phyloP scores from a whole-genome alignment of 805 yeast genomes.

The Schizosaccharomyces osmophilus region DNA sequence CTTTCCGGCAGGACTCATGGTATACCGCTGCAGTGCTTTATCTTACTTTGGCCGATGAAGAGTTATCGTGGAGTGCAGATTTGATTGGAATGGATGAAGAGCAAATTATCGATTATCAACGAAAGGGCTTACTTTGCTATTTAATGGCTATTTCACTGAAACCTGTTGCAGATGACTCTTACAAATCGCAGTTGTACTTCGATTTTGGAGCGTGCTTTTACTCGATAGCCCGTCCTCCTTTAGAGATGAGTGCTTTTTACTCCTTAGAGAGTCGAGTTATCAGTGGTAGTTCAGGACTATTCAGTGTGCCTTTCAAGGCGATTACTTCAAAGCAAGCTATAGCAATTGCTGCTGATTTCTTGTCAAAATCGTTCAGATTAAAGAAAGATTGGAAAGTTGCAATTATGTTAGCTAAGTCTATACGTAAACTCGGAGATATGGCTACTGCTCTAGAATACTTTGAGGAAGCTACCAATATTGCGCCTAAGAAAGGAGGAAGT shows the following conservation, averaged over 20 bases:
- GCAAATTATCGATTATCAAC: not conserved
- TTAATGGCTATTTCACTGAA: conserved; percentile 28
- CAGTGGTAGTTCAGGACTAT: conserved; percentile 12
- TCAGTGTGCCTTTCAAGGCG: conserved; percentile 5
- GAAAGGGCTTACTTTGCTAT: conserved; percentile 30
- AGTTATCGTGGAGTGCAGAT: conserved; percentile 77
- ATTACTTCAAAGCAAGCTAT: not conserved
- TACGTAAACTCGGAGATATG: conserved; percentile 7
- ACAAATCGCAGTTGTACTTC: conserved; percentile 8
- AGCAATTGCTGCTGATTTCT: not conserved
- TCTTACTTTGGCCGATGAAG: conserved; percentile 63
- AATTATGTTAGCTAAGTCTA: not conserved
- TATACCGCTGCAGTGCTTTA: conserved; percentile 54
- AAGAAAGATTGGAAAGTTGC: not conserved
- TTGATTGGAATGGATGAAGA: conserved; percentile 43
- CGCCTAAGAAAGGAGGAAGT: conserved; percentile 6
- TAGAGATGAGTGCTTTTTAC: conserved; percentile 25
- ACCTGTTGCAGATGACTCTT: not conserved
- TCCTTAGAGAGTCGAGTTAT: conserved; percentile 18
- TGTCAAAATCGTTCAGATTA: not conserved
- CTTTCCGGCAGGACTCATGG: conserved; percentile 68
- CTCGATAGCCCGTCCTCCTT: conserved; percentile 14
- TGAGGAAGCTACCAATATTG: conserved; percentile 11
- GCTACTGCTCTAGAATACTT: conserved; percentile 19
- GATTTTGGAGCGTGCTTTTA: conserved; percentile 31